phyloP scores from a whole-genome alignment of 2,329 filamentous ascomycete species.

The Neonectria magnoliae region DNA sequence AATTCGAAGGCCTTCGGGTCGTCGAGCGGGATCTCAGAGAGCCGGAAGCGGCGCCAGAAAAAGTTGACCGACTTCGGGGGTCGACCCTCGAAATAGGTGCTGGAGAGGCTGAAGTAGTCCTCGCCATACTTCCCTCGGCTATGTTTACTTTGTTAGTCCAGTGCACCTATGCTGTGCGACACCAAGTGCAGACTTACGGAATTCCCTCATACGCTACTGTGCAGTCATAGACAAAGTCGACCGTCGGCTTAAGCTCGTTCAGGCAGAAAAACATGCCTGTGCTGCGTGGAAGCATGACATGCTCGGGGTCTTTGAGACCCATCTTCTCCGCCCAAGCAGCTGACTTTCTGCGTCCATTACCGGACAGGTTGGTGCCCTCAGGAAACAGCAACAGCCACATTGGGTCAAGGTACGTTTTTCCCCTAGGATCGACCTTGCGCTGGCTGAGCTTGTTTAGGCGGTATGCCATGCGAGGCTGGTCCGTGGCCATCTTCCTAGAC shows the following conservation, averaged over 20 bases:
- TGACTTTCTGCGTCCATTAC: conserved; percentile 76
- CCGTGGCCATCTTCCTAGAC: conserved; percentile 86
- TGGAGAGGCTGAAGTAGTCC: conserved; percentile 85
- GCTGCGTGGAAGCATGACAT: conserved; percentile 80
- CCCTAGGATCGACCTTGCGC: conserved; percentile 61
- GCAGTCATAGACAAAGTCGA: conserved; percentile 90
- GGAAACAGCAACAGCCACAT: conserved; percentile 94
- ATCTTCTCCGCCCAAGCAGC: conserved; percentile 80
- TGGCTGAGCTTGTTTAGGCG: conserved; percentile 76
- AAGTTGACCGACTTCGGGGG: conserved; percentile 96
- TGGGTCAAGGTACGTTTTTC: conserved; percentile 70
- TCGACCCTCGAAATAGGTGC: conserved; percentile 88
- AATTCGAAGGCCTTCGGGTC: conserved; percentile 78
- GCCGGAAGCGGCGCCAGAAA: conserved; percentile 88
- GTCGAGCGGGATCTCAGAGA: conserved; percentile 83
- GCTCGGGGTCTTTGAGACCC: conserved; percentile 76
- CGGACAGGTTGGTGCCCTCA: conserved; percentile 84
- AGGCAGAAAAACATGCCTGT: conserved; percentile 85
- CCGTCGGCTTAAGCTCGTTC: conserved; percentile 75
- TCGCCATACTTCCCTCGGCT: conserved; percentile 88
- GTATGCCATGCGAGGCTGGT: conserved; percentile 79
- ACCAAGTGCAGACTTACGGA: conserved; percentile 70
- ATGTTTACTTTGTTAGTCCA: conserved; percentile 28
- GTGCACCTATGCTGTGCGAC: conserved; percentile 16
- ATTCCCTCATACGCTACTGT: conserved; percentile 96